Conservation (phyloP, 2,329 filamentous ascomycete species). For the Arthrobotrys conoides region DNA sequence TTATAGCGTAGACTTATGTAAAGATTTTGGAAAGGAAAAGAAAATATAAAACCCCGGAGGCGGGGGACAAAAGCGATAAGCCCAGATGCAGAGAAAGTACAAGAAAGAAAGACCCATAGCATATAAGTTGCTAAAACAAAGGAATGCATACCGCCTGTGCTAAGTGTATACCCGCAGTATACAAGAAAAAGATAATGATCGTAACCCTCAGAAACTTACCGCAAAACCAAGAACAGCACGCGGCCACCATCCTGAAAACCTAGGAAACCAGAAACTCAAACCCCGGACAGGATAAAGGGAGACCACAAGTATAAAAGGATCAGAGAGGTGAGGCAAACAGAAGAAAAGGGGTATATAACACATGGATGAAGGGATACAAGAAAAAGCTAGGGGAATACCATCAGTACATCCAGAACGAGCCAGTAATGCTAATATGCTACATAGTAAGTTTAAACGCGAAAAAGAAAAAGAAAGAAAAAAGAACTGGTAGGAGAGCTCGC, state of each 20-base stretch:
- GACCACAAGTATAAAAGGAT: neutral
- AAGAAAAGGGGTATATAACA: conserved; percentile 38
- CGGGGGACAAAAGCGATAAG: neutral
- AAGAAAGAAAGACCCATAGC: neutral
- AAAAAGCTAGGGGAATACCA: conserved; percentile 1
- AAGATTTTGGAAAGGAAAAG: neutral
- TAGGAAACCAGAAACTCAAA: neutral
- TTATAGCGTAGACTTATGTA: neutral
- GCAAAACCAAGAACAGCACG: conserved; percentile 24
- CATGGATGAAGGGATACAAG: conserved; percentile 17
- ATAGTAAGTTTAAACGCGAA: conserved; percentile 19
- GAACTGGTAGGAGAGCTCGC: neutral
- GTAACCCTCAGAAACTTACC: conserved; percentile 18
- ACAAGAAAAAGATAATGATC: conserved; percentile 12
- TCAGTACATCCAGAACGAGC: conserved; percentile 26
- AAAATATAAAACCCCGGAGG: neutral
- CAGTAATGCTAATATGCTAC: conserved; percentile 58
- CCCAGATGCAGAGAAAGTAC: neutral
- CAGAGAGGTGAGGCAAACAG: neutral
- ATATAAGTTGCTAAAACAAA: neutral
- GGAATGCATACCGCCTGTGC: conserved; percentile 2
- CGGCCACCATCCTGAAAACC: conserved; percentile 6
- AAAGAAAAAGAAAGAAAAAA: conserved; percentile 1
- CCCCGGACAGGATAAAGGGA: conserved; percentile 6
- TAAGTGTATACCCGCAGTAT: neutral